Percentiles rank a stretch among this genome's conserved stretches.
Evolutionary conservation across 2,329 filamentous ascomycete genomes (phyloP).

Genomic region (Aspergillus sojae): DNA sequence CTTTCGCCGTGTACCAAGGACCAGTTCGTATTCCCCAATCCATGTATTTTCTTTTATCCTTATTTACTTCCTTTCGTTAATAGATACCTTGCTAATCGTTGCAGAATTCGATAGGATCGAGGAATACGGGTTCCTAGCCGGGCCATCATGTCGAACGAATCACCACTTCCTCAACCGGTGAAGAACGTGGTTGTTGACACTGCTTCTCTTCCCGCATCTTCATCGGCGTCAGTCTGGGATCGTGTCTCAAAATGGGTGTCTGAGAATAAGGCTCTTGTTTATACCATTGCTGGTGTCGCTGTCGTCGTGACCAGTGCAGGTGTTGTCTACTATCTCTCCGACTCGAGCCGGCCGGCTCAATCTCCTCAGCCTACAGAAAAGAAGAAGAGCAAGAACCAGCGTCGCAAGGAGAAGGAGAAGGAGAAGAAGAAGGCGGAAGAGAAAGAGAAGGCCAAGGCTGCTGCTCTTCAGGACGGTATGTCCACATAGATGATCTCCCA

Average conservation of each 20-base stretch:
- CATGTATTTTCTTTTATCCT: not conserved
- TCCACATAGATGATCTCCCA: conserved; percentile 38
- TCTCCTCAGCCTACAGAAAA: conserved; percentile 48
- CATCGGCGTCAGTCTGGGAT: conserved; percentile 78
- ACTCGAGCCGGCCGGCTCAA: conserved; percentile 51
- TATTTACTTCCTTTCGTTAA: conserved; percentile 9
- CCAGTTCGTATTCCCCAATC: conserved; percentile 19
- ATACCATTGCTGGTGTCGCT: conserved; percentile 93
- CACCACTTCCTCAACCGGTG: conserved; percentile 38
- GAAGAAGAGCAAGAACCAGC: conserved; percentile 87
- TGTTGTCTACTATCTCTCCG: conserved; percentile 83
- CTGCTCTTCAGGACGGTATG: conserved; percentile 39
- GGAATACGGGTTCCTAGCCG: conserved; percentile 20
- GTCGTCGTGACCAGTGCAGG: conserved; percentile 89
- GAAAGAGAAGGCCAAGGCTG: conserved; percentile 57
- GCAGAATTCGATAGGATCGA: conserved; percentile 11
- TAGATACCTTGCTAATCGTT: not conserved
- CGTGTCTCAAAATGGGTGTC: conserved; percentile 88
- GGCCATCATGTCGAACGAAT: conserved; percentile 45
- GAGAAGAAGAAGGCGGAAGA: conserved; percentile 54
- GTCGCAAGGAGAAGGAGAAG: conserved; percentile 69
- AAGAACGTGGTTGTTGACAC: conserved; percentile 45
- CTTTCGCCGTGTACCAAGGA: conserved; percentile 20
- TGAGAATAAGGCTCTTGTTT: conserved; percentile 93
- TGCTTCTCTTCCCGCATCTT: conserved; percentile 45